phyloP scores from a whole-genome alignment of 2,329 filamentous ascomycete genomes.

The Colletotrichum tofieldiae region DNA sequence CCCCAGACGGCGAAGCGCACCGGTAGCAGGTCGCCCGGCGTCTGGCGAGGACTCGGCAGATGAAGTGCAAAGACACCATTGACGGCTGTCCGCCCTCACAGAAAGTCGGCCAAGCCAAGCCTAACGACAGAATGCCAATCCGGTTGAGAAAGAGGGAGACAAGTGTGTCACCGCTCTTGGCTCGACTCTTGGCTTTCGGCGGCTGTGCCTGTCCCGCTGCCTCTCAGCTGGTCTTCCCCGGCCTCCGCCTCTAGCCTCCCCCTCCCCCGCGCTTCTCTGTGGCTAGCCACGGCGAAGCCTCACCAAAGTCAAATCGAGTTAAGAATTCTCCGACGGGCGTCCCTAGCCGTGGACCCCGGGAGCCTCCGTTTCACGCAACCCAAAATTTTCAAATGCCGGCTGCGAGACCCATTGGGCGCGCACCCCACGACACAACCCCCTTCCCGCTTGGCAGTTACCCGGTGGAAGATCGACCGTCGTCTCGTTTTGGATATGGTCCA shows the following conservation, averaged over 20 bases:
- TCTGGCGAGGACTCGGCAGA: neutral
- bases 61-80: neutral
- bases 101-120: constrained; percentile 11
- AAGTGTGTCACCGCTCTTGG: constrained; percentile 34
- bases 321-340: constrained; percentile 39
- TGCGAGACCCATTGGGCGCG: constrained; percentile 13
- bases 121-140: constrained; percentile 18
- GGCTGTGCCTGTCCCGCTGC: constrained; percentile 25
- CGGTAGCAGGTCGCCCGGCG: constrained; percentile 1
- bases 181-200: constrained; percentile 34
- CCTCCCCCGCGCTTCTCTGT: constrained; percentile 29
- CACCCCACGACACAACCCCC: constrained; percentile 34
- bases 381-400: constrained; percentile 32
- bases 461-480: constrained; percentile 40
- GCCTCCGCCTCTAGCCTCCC: constrained; percentile 22
- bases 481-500: constrained; percentile 38
- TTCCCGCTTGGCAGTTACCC: constrained; percentile 27
- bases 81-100: neutral
- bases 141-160: neutral
- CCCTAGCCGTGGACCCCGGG: constrained; percentile 24
- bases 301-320: constrained; percentile 38
- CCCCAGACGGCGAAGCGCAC: constrained; percentile 23
- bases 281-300: constrained; percentile 20
- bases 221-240: constrained; percentile 6
- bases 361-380: constrained; percentile 34